phyloP scores from a whole-genome alignment of 2,329 filamentous ascomycete species.

The Colletotrichum paranaense region DNA sequence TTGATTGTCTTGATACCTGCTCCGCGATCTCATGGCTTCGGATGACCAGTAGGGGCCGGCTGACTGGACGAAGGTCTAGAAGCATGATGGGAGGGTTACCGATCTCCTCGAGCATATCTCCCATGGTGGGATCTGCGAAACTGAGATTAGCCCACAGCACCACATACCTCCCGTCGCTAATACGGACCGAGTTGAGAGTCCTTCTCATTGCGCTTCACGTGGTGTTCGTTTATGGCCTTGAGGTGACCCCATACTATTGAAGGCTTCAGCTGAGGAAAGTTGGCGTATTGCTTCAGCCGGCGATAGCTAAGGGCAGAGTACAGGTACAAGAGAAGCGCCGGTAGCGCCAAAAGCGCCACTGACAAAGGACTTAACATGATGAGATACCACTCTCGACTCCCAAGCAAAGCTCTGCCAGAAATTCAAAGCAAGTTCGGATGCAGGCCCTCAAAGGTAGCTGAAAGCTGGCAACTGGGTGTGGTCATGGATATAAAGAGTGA shows the following conservation, averaged over 20 bases:
- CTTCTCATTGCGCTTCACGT: constrained; percentile 8
- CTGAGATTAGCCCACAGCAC: not conserved
- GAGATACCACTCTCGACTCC: not conserved
- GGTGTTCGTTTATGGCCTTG: constrained; percentile 8
- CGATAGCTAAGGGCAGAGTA: constrained; percentile 23
- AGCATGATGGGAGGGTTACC: constrained; percentile 48
- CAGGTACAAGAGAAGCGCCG: constrained; percentile 17
- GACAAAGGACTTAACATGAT: constrained; percentile 8
- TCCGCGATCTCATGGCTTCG: constrained; percentile 49
- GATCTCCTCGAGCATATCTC: constrained; percentile 42
- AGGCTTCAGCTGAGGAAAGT: constrained; percentile 29
- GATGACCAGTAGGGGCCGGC: constrained; percentile 46
- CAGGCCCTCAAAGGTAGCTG: too few relatives aligned
- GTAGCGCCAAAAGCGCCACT: constrained; percentile 17
- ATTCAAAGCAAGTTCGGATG: not conserved
- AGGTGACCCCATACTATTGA: constrained; percentile 33
- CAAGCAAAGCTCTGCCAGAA: too few relatives aligned
- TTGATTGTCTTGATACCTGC: constrained; percentile 47
- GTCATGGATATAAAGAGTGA: not conserved
- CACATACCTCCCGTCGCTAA: not conserved
- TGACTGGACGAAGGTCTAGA: constrained; percentile 49
- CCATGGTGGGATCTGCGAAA: constrained; percentile 39
- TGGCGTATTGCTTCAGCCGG: constrained; percentile 28
- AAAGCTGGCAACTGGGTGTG: not conserved
- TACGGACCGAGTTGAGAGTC: constrained; percentile 9